Evolutionary conservation across 345 rosid genomes (phyloP), one percentile per base, ranked within the genome.

Genomic region (Acer yangbiense): DNA sequence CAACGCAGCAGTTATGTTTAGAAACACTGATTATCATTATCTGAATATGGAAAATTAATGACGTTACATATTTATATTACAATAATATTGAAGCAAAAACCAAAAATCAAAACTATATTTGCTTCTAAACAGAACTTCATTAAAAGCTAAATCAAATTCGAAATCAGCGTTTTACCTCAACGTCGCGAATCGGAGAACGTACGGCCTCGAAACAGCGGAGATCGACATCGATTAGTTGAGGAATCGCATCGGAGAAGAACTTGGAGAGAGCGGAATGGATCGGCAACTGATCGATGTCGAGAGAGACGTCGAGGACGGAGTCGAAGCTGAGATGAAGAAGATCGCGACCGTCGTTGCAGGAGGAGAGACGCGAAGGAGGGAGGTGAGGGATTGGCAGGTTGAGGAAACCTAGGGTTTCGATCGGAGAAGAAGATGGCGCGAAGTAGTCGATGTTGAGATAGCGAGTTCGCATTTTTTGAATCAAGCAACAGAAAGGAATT

Each of bases 361-460:
- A 20, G 75, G 80, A 46, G 76, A 76, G 62, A 54, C 23, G 77
- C 55, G 81, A 23, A 54, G 84, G 82, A 75, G 82, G 80, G 29
- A 83, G 75, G 57, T 58, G 82, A 84, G 92, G 92, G 27, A 83
- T 81, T 4, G 94, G 89, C 50, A 95, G 92, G 54, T 84, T 81
- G 23, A 90, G 90, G 85, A 93, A 91, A 69, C 80, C 83, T 81
- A 86, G 87, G 86, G 87, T 84, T 87, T 81, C 83, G 68, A 43
- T 64, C 18, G 83, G 65, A 76, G 90, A 69, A 17, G 82, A 69
- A 68, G 88, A 25, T 17, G 84, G 52, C 17, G 78, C 13, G 87
- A 92, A 88, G 87, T 83, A 83, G 80, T 92, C 91, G 65, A 73
- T 78, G 75, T 81, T 86, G 80, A 90, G 92, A 80, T 90, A 93